Conservation (phyloP, 2,329 filamentous ascomycete genomes). For the Xylaria sp. region DNA sequence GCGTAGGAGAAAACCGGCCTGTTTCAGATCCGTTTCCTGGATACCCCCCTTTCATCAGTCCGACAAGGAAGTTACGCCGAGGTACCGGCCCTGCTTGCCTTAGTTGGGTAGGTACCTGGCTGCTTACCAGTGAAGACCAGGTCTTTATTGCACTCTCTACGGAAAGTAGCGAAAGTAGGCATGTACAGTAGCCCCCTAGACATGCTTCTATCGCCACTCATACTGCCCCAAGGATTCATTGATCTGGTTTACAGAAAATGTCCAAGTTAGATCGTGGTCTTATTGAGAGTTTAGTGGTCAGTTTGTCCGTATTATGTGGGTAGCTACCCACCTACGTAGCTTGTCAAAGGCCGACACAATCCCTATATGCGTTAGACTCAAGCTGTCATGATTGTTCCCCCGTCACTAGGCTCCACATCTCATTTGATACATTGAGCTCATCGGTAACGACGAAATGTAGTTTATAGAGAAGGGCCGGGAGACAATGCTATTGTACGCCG, state of each 20-base stretch:
- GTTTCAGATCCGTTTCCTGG: slow-evolving; percentile 24
- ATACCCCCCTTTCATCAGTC: slow-evolving; percentile 19
- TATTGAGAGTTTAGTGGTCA: too few relatives aligned
- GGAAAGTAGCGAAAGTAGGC: too few relatives aligned
- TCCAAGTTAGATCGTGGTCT: too few relatives aligned
- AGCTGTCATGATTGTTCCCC: not conserved
- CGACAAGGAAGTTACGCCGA: slow-evolving; percentile 5
- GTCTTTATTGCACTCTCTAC: too few relatives aligned
- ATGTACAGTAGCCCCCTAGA: too few relatives aligned
- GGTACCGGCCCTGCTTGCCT: not conserved
- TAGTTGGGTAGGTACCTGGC: too few relatives aligned
- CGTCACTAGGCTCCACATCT: not conserved
- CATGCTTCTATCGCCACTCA: too few relatives aligned
- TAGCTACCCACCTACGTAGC: not conserved
- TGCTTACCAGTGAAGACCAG: too few relatives aligned
- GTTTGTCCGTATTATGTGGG: too few relatives aligned
- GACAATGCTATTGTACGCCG: not conserved
- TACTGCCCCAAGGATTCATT: too few relatives aligned
- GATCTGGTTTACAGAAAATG: too few relatives aligned
- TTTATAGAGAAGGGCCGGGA: not conserved
- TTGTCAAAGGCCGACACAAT: too few relatives aligned
- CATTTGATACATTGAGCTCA: not conserved
- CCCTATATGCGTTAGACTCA: not conserved
- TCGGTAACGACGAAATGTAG: not conserved
- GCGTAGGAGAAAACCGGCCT: not conserved